These are phyloP conservation scores for Calonectria pseudoreteaudii DNA, from an alignment of 2,329 filamentous ascomycete species.

Conservation along the genomic window DNA sequence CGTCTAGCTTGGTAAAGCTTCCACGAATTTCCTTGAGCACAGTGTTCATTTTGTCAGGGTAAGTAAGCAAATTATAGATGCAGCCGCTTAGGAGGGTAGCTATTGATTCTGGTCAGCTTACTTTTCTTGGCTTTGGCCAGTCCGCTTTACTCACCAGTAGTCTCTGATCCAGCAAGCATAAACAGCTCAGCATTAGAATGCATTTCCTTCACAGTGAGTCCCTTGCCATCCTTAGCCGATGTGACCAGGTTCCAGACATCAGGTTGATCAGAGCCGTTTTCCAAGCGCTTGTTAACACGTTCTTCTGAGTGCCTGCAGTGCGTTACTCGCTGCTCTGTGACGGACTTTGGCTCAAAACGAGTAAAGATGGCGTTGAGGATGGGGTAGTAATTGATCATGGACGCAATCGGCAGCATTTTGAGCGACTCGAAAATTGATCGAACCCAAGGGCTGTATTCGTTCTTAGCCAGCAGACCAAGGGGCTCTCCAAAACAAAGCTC, in stretches of 20 bases:
- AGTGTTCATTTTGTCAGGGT: background rate
- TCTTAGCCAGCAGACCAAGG: background rate
- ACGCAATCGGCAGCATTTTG: background rate
- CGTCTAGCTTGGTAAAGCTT: background rate
- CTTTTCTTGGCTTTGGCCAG: background rate
- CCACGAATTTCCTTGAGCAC: background rate
- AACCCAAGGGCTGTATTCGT: background rate
- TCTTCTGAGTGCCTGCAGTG: background rate
- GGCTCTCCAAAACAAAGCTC: background rate
- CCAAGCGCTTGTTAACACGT: background rate
- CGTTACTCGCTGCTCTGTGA: background rate
- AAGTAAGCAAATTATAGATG: background rate
- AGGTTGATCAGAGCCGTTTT: background rate
- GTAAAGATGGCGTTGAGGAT: conserved; percentile 13
- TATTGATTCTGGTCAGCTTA: background rate
- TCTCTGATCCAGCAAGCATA: conserved; percentile 10
- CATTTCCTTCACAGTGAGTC: conserved; percentile 8
- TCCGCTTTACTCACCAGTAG: background rate
- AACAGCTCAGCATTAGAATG: conserved; percentile 12
- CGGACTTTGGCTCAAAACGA: conserved; percentile 8
- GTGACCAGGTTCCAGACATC: background rate
- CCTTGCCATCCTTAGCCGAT: conserved; percentile 1
- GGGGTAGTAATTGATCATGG: conserved; percentile 10
- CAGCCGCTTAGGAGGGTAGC: background rate
- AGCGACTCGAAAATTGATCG: background rate